phyloP scores from a whole-genome alignment of 805 yeast genomes.

The Sugiyamaella americana region DNA sequence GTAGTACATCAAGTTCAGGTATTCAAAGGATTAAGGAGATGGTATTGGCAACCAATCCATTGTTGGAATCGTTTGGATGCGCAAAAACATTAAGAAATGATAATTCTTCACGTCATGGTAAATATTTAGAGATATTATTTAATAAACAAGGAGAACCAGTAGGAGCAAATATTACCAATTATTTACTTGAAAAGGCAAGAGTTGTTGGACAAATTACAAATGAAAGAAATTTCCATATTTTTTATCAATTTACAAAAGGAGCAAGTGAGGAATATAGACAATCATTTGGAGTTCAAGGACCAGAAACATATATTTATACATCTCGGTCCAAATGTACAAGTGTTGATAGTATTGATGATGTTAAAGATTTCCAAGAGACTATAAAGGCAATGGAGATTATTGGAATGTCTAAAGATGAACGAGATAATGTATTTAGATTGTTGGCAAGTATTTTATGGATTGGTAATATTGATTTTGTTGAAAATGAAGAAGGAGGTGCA shows the following conservation, averaged over 20 bases:
- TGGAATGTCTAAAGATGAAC: conserved; percentile 77
- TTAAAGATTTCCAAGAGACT: conserved; percentile 72
- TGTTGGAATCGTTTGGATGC: conserved; percentile 87
- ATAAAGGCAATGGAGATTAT: conserved; percentile 80
- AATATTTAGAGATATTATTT: conserved; percentile 86
- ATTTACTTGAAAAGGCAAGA: conserved; percentile 87
- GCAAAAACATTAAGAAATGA: conserved; percentile 87
- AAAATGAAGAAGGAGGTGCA: conserved; percentile 83
- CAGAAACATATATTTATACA: conserved; percentile 88
- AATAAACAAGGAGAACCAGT: conserved; percentile 79
- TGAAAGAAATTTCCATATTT: conserved; percentile 95
- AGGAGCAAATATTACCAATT: conserved; percentile 93
- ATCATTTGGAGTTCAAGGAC: conserved; percentile 82
- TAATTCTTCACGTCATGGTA: conserved; percentile 88
- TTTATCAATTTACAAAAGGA: conserved; percentile 90
- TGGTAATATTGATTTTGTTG: conserved; percentile 82
- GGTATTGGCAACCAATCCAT: conserved; percentile 95
- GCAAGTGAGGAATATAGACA: conserved; percentile 82
- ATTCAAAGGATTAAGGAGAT: conserved; percentile 89
- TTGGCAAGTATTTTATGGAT: conserved; percentile 87
- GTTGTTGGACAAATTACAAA: conserved; percentile 91
- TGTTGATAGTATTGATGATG: conserved; percentile 84
- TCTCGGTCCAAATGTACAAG: conserved; percentile 77
- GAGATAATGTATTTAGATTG: conserved; percentile 81
- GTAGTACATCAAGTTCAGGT: conserved; percentile 49